A percentile compares a stretch with the other conserved stretches of the same genome.
Evolutionary conservation across 169 alveolate species (phyloP).

Genomic region (Plasmodium adleri): DNA sequence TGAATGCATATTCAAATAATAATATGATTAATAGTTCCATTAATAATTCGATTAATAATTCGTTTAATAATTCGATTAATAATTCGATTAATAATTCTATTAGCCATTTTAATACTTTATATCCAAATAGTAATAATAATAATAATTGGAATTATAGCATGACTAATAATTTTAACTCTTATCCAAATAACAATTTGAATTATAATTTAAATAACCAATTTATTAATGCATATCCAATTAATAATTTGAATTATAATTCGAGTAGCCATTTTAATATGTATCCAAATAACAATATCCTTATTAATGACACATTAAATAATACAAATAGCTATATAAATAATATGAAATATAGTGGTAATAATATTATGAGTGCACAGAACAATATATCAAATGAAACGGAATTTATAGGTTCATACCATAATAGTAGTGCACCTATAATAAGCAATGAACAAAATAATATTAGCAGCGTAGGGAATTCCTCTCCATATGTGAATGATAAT

Average conservation of each 20-base stretch:
- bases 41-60: too few species aligned
- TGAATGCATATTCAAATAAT: background rate
- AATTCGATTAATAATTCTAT: too few species aligned
- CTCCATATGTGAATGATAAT: conserved; percentile 15
- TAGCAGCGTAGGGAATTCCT: background rate
- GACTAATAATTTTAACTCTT: conserved; percentile 4
- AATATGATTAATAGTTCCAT: too few species aligned
- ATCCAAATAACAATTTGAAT: conserved; percentile 8
- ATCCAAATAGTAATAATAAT: background rate
- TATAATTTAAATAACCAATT: background rate
- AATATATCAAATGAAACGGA: conserved; percentile 56
- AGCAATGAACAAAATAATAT: conserved; percentile 10
- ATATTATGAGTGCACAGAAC: too few species aligned
- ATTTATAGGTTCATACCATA: conserved; percentile 57
- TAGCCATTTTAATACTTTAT: too few species aligned
- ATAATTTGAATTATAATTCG: conserved; percentile 8
- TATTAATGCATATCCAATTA: background rate
- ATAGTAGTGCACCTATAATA: conserved; percentile 50
- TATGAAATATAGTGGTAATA: conserved; percentile 6
- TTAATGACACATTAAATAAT: conserved; percentile 1
- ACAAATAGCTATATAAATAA: conserved; percentile 4
- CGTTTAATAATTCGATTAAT: too few species aligned
- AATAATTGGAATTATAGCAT: conserved; percentile 8
- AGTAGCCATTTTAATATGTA: conserved; percentile 7
- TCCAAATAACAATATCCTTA: background rate